Evolutionary conservation across 2,329 filamentous ascomycete species (phyloP).

Genomic region (Diaporthe ampelina): DNA sequence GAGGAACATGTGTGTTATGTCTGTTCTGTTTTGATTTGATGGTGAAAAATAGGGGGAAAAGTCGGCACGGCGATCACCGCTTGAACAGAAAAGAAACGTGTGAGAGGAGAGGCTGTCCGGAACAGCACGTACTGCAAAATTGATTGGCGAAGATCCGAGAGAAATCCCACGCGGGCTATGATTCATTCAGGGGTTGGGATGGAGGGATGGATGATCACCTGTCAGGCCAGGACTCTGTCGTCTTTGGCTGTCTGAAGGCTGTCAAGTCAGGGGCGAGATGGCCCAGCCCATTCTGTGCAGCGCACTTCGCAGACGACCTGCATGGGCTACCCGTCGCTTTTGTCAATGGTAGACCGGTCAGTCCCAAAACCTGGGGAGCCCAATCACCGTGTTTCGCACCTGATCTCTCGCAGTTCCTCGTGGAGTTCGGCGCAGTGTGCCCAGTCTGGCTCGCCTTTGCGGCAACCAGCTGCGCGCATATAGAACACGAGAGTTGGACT

Average conservation of each 20-base stretch:
- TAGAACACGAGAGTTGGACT: conserved; percentile 15
- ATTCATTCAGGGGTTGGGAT: neutral
- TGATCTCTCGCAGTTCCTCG: neutral
- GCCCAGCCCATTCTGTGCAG: conserved; percentile 19
- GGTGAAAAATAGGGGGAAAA: neutral
- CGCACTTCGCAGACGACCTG: conserved; percentile 21
- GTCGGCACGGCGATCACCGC: neutral
- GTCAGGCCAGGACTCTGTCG: neutral
- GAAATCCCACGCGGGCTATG: conserved; percentile 22
- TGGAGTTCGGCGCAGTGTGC: conserved; percentile 11
- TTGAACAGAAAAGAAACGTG: conserved; percentile 23
- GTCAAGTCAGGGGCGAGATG: conserved; percentile 30
- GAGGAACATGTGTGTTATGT: conserved; percentile 35
- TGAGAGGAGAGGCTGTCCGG: conserved; percentile 37
- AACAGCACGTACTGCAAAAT: conserved; percentile 30
- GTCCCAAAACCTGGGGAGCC: conserved; percentile 19
- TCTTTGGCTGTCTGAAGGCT: conserved; percentile 16
- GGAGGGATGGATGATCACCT: neutral
- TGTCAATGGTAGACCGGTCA: conserved; percentile 33
- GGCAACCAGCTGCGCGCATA: conserved; percentile 1
- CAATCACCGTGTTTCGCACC: conserved; percentile 12
- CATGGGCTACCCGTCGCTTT: conserved; percentile 28
- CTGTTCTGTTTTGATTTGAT: conserved; percentile 31
- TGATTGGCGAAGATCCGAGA: conserved; percentile 27
- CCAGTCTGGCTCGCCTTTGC: neutral